A percentile compares a stretch with the other conserved stretches of the same genome.
phyloP scores from a whole-genome alignment of 2,329 filamentous ascomycete genomes.

The Chaetomium olivaceum region DNA sequence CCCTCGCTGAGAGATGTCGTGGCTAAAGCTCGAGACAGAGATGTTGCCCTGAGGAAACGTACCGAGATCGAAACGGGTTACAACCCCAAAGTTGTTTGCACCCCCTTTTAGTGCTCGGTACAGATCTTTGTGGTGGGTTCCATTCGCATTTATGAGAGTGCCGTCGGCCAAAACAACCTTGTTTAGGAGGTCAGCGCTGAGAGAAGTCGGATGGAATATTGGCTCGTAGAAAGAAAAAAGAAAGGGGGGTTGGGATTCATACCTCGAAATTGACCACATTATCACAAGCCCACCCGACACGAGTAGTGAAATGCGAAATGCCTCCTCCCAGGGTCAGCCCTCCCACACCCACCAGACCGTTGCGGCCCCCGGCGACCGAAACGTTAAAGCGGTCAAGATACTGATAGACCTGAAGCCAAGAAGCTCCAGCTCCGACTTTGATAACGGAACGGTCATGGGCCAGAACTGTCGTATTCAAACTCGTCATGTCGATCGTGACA shows the following conservation, averaged over 20 bases:
- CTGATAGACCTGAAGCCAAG: conserved; percentile 9
- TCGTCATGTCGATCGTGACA: conserved; percentile 13
- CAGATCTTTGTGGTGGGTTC: neutral
- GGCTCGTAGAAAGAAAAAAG: neutral
- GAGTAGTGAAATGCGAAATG: conserved; percentile 13
- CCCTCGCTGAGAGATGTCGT: conserved; percentile 3
- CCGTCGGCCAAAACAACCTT: conserved; percentile 10
- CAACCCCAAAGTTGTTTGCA: conserved; percentile 9
- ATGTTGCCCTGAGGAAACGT: conserved; percentile 12
- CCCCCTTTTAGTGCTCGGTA: conserved; percentile 16
- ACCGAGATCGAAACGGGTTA: conserved; percentile 9
- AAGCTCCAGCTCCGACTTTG: conserved; percentile 4
- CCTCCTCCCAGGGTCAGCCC: conserved; percentile 5
- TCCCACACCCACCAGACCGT: conserved; percentile 7
- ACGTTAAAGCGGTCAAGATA: conserved; percentile 10
- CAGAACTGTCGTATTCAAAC: neutral
- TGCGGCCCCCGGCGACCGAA: conserved; percentile 7
- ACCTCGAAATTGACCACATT: conserved; percentile 14
- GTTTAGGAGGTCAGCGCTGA: neutral
- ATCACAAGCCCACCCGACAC: conserved; percentile 15
- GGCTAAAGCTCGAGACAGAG: neutral
- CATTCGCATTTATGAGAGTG: conserved; percentile 6
- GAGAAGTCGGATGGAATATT: neutral
- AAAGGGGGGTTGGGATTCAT: no score
- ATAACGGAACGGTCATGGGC: conserved; percentile 1